Conservation (phyloP, 306 rosid species). For the Medicago truncatula region MtrunA17r5.0-ANR NC_053045.1:9190001-9190500, state of each 20-base stretch:
- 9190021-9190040: constrained; percentile 34
- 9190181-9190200: constrained; percentile 57
- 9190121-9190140: constrained; percentile 40
- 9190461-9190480: constrained; percentile 57
- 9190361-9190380: constrained; percentile 28
- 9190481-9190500: constrained; percentile 56
- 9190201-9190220: constrained; percentile 51
- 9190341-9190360: constrained; percentile 31
- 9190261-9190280: constrained; percentile 42
- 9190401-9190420: constrained; percentile 71
- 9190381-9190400: constrained; percentile 65
- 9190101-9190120: constrained; percentile 53
- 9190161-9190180: constrained; percentile 55
- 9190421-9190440: constrained; percentile 66
- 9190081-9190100: constrained; percentile 50
- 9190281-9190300: constrained; percentile 63
- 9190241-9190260: constrained; percentile 22
- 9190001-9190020: constrained; percentile 42
- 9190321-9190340: constrained; percentile 53
- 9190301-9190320: constrained; percentile 63
- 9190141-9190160: constrained; percentile 49
- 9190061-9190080: constrained; percentile 59
- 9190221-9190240: constrained; percentile 46
- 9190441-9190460: constrained; percentile 52
- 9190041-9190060: constrained; percentile 25